Evolutionary conservation across 2,329 filamentous ascomycete species (phyloP), one percentile per base, ranked within the genome.

Genomic region (Penicillium sp.): DNA sequence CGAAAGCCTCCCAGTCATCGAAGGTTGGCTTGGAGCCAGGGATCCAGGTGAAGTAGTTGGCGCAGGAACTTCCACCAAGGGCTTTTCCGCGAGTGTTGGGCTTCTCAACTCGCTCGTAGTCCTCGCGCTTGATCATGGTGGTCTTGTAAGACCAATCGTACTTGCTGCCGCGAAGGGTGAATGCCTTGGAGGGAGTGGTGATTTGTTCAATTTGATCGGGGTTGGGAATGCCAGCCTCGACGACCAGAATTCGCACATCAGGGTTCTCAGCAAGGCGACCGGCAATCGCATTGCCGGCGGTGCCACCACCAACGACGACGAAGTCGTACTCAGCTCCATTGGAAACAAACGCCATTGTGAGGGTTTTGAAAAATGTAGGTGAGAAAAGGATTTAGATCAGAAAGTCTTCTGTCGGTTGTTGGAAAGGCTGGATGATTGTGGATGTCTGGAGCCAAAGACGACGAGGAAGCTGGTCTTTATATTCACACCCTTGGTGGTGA

Each of bases 41-140:
- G 8, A 86, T 75, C 84, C 84, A 87, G 7, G 83, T 85, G 69
- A 81, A 85, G 69, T 86, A 87, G 71, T 87, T 87, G 38, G 83
- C 66, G 24, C 75, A 81, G 0, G 77, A 80, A 55, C 79, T 82
- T n/a, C 84, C 84, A 32, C 84, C 84, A 0, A 86, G 79, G 1
- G 77, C 76, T 69, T 83, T 84, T 18, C 84, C 81, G 32, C 83
- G 78, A 3, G 83, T 85, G 64, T 86, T 86, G 43, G 83, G 83
- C 71, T 85, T 85, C 65, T 86, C 83, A 39, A 86, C 73, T 11
- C 83, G 81, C 40, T 79, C 79, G 61, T 86, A 86, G 58, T 86
- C 83, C 10, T 77, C 73, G 2, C 83, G 78, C 51, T 84, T 77
- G 62, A 86, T 79, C 69, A 86, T 78, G 31, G 81, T 84, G 1